Percentiles rank a stretch among this genome's conserved stretches.
Evolutionary conservation across 495 filamentous ascomycete species (phyloP).

Genomic region (Penicillium samsonianum): DNA sequence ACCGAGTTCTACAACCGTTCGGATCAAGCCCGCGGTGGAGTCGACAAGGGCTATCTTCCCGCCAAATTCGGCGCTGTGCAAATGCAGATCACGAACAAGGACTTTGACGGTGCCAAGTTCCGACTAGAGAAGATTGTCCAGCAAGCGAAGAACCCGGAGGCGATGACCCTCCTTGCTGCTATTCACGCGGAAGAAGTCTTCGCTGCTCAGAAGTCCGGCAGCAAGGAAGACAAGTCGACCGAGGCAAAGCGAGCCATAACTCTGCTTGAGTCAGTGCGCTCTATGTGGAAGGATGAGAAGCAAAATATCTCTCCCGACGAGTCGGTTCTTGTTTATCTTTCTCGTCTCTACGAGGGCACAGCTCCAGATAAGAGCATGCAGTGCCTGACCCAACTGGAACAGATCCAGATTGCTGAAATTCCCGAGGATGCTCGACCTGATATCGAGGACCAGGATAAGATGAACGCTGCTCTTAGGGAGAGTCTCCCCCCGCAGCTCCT

Average conservation of each 20-base stretch:
- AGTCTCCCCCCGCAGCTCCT: conserved; percentile 84
- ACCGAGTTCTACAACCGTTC: conserved; percentile 81
- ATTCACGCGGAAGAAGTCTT: conserved; percentile 95
- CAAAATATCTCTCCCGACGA: conserved; percentile 77
- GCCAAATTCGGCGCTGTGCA: conserved; percentile 93
- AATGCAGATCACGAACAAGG: conserved; percentile 77
- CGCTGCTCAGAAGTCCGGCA: conserved; percentile 63
- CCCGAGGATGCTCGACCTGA: conserved; percentile 66
- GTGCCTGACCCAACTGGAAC: conserved; percentile 85
- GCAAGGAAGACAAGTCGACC: conserved; percentile 82
- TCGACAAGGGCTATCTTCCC: conserved; percentile 83
- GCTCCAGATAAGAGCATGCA: conserved; percentile 87
- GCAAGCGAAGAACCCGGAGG: conserved; percentile 81
- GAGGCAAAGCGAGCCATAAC: conserved; percentile 81
- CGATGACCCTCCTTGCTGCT: conserved; percentile 85
- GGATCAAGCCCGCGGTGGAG: conserved; percentile 83
- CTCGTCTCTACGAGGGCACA: conserved; percentile 83
- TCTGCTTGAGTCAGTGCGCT: conserved; percentile 79
- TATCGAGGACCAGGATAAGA: conserved; percentile 62
- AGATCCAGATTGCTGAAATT: conserved; percentile 76
- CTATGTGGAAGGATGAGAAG: conserved; percentile 87
- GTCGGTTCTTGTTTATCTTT: conserved; percentile 87
- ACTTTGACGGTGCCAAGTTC: conserved; percentile 89
- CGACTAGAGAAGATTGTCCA: conserved; percentile 90
- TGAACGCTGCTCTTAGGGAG: conserved; percentile 64